Evolutionary conservation across 441 rosid genomes (phyloP).

Genomic region (Capsella rubella): DNA sequence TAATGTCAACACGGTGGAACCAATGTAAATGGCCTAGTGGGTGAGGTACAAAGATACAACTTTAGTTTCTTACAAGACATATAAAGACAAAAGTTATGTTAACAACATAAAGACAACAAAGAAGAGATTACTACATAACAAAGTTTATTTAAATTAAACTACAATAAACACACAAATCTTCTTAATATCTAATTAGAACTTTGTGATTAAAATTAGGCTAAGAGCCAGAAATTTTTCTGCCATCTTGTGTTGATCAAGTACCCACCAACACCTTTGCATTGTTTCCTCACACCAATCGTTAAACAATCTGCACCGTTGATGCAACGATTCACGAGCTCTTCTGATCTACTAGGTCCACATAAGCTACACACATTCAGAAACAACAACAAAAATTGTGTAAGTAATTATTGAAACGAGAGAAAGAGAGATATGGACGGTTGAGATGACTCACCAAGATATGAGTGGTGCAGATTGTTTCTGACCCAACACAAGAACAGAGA

Average conservation of each 20-base stretch:
- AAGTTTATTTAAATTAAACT: slow-evolving; percentile 14
- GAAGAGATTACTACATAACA: neutral
- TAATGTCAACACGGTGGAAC: neutral
- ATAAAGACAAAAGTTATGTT: slow-evolving; percentile 37
- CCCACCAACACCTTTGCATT: slow-evolving; percentile 80
- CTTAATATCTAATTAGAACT: slow-evolving; percentile 6
- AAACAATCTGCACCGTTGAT: slow-evolving; percentile 78
- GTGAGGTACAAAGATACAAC: slow-evolving; percentile 17
- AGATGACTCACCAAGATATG: slow-evolving; percentile 59
- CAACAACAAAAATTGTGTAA: neutral
- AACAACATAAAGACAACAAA: slow-evolving; percentile 3
- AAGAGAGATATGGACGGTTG: slow-evolving; percentile 36
- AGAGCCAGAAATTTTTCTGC: slow-evolving; percentile 97
- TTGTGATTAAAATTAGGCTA: slow-evolving; percentile 57
- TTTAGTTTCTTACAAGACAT: slow-evolving; percentile 35
- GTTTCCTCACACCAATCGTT: slow-evolving; percentile 90
- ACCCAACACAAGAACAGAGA: slow-evolving; percentile 82
- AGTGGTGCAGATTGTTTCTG: slow-evolving; percentile 73
- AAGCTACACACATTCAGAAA: slow-evolving; percentile 58
- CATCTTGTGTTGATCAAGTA: slow-evolving; percentile 87
- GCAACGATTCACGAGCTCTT: slow-evolving; percentile 79
- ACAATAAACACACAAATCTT: neutral
- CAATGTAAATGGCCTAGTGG: neutral
- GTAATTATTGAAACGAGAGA: slow-evolving; percentile 29
- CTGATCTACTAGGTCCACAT: slow-evolving; percentile 67